Percentiles rank a stretch among this genome's conserved stretches.
These are phyloP conservation scores for Spergularia marina DNA, from an alignment of 148 eudicot genomes.

Conservation along the genomic window DNA sequence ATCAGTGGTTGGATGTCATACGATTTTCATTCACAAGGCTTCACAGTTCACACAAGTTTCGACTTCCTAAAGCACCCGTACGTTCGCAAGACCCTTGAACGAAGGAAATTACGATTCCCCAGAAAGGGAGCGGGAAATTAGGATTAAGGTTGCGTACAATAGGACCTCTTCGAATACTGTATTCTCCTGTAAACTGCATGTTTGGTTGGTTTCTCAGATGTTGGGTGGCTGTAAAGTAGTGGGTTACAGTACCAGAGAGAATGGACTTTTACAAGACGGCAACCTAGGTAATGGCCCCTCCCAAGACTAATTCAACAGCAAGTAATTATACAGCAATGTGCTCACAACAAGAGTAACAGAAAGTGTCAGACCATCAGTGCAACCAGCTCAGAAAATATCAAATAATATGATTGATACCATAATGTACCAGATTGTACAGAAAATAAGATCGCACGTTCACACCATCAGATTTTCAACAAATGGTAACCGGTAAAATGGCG, in stretches of 20 bases:
- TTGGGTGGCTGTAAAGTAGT: neutral
- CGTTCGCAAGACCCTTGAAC: no score
- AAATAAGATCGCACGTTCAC: no score
- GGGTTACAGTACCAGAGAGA: neutral
- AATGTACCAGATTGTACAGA: no score
- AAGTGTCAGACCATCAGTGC: neutral
- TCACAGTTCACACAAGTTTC: no score
- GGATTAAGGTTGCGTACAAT: neutral
- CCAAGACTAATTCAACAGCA: conserved; percentile 16
- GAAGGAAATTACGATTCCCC: no score
- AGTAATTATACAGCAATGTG: conserved; percentile 12
- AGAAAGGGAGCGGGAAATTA: neutral
- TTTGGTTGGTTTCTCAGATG: neutral
- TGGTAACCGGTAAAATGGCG: no score
- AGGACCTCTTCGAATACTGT: neutral
- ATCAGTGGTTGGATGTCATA: neutral
- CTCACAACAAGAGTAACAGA: neutral
- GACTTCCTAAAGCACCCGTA: no score
- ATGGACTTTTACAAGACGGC: neutral
- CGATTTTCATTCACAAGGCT: conserved; percentile 3
- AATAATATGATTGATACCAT: no score
- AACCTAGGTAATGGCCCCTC: neutral
- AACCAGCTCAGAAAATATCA: no score
- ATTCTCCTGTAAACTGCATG: no score
- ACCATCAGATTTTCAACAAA: no score